Conservation (phyloP, 805 yeast genomes). For the Dipodascopsis uninucleata region DNA sequence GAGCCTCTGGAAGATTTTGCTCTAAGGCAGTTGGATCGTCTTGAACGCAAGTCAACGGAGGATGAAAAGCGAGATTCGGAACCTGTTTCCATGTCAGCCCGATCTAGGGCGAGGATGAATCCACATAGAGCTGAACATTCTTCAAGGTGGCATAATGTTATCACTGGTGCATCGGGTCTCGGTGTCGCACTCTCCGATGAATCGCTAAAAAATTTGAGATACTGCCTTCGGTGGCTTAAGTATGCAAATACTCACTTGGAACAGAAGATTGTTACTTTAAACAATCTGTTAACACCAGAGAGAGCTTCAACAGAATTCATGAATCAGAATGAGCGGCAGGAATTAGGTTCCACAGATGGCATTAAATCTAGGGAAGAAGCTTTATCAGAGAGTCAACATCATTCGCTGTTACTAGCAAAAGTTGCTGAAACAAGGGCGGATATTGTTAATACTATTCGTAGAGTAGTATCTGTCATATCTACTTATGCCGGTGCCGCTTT, state of each 20-base stretch:
- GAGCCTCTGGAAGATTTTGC: slow-evolving; percentile 36
- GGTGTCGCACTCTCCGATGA: slow-evolving; percentile 54
- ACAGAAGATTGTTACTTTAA: slow-evolving; percentile 60
- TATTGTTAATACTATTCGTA: slow-evolving; percentile 82
- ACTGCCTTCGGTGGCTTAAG: slow-evolving; percentile 73
- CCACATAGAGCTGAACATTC: slow-evolving; percentile 3
- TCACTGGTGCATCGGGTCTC: slow-evolving; percentile 33
- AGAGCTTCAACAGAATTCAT: slow-evolving; percentile 23
- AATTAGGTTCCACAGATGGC: background rate
- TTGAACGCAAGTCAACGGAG: slow-evolving; percentile 16
- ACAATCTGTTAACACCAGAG: slow-evolving; percentile 47
- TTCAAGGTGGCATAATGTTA: slow-evolving; percentile 18
- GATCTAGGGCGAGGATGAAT: background rate
- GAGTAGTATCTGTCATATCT: slow-evolving; percentile 79
- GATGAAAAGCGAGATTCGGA: no score
- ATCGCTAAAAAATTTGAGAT: slow-evolving; percentile 68
- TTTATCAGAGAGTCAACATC: slow-evolving; percentile 25
- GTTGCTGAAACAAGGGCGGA: slow-evolving; percentile 60
- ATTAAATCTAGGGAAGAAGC: slow-evolving; percentile 17
- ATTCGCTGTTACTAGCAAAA: slow-evolving; percentile 20
- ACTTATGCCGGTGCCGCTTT: slow-evolving; percentile 73
- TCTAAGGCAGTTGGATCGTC: slow-evolving; percentile 30
- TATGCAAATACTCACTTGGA: slow-evolving; percentile 77
- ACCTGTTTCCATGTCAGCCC: no score
- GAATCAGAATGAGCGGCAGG: no score